Percentiles rank a stretch among this genome's conserved stretches.
These are phyloP conservation scores for Penicillium olsonii DNA, from an alignment of 2,329 filamentous ascomycete genomes.

Conservation along the genomic window DNA sequence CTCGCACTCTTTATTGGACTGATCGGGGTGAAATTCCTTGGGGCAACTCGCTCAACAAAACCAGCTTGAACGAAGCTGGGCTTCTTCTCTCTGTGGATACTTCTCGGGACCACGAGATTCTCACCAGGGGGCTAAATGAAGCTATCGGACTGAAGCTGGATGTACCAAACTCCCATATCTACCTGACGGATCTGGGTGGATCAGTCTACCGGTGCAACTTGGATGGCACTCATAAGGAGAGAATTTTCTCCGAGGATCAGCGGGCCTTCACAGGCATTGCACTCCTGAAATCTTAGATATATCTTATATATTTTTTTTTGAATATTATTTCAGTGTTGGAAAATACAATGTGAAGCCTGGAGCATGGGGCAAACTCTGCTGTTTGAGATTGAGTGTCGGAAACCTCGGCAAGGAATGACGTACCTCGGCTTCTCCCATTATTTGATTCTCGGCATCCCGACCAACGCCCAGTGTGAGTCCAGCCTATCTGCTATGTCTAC, in stretches of 20 bases:
- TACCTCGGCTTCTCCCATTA: neutral
- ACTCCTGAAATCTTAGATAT: constrained; percentile 4
- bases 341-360: neutral
- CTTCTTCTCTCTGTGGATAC: neutral
- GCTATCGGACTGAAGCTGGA: constrained; percentile 31
- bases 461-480: neutral
- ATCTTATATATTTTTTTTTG: neutral
- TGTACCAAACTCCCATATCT: constrained; percentile 17
- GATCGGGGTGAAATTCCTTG: constrained; percentile 59
- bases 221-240: constrained; percentile 12
- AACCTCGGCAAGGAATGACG: neutral
- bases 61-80: constrained; percentile 17
- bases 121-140: constrained; percentile 29
- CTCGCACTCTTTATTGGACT: constrained; percentile 58
- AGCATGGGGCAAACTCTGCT: too few species aligned
- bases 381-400: too few species aligned
- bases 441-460: neutral
- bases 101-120: constrained; percentile 6
- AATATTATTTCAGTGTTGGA: neutral
- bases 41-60: constrained; percentile 56
- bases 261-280: constrained; percentile 19
- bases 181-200: constrained; percentile 33
- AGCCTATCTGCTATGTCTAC: constrained; percentile 1
- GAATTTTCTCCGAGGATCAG: constrained; percentile 7
- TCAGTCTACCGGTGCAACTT: constrained; percentile 26